Evolutionary conservation across 768 basidiomycete species (phyloP), one percentile per base, ranked within the genome.

Genomic region (Phylloporus sp.): DNA sequence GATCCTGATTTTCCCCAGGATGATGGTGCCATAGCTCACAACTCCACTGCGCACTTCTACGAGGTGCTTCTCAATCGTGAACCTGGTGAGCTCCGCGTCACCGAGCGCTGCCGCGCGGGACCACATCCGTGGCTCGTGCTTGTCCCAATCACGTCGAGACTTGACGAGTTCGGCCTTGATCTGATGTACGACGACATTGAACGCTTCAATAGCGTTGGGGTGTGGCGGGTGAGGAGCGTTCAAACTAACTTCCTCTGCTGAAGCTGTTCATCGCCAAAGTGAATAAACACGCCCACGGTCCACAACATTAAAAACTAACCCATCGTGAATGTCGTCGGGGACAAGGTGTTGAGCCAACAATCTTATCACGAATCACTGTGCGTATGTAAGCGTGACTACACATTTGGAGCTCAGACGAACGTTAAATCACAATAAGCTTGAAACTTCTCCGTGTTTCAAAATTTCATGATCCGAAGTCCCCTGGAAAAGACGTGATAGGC

Each of bases 1-100:
- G 36, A 89, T 72, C 55, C 76, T 77, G 62, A 89, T 77, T 73
- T 90, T 88, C 22, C 88, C 86, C 10, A 90, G 62, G 49, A 90
- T 77, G 46, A 89, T 78, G 9, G 74, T 78, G 14, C 87, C 87
- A 61, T 89, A 80, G 48, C 80, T 74, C 27, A 81, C 81, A 29
- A 65, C 50, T 5, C 74, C 84, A 56, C 77, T 81, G 45, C 84
- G 71, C 24, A 73, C 62, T 52, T 66, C 55, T 13, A 75, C 68
- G 36, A 77, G 67, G 52, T 75, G 74, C 6, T 66, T 34, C 54
- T 69, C 59, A 38, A 82, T 69, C 29, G 63, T 69, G 57, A 86
- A 86, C 42, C 55, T 50, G 10, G 72, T 69, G 46, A 89, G 69
- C 21, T 80, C 66, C 0, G 65, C 38, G 58, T 90, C 78, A 28